A percentile compares a stretch with the other conserved stretches of the same genome.
Evolutionary conservation across 1,284 basidiomycete genomes (phyloP).

Genomic region (Moesziomyces antarcticus): DNA sequence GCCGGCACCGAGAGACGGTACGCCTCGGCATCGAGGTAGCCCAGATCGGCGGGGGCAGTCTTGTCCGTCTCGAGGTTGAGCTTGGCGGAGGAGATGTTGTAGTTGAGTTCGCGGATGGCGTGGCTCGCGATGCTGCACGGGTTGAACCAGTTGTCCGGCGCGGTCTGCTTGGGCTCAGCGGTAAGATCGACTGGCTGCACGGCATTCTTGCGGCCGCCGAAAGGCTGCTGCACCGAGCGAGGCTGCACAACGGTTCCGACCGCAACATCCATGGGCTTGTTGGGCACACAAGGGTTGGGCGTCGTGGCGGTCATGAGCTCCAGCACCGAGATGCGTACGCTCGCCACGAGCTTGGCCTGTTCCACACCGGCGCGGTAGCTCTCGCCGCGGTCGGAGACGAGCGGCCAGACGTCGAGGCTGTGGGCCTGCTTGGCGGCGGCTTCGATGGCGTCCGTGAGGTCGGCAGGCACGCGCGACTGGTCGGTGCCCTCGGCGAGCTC

Average conservation of each 20-base stretch:
- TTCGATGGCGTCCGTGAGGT: conserved; percentile 73
- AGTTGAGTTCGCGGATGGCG: conserved; percentile 19
- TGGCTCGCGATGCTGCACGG: conserved; percentile 23
- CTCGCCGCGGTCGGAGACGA: conserved; percentile 72
- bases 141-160: conserved; percentile 15
- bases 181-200: background rate
- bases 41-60: conserved; percentile 20
- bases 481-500: conserved; percentile 67
- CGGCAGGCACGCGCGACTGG: conserved; percentile 54
- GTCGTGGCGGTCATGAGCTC: conserved; percentile 29
- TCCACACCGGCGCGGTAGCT: conserved; percentile 68
- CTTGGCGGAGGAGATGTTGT: conserved; percentile 9
- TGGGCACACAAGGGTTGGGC: conserved; percentile 22
- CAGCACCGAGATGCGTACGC: conserved; percentile 38
- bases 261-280: background rate
- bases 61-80: conserved; percentile 28
- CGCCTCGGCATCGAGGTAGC: conserved; percentile 70
- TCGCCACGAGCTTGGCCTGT: conserved; percentile 51
- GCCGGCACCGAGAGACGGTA: conserved; percentile 76
- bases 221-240: conserved; percentile 11
- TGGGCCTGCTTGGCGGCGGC: conserved; percentile 38
- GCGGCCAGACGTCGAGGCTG: conserved; percentile 71
- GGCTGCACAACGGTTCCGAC: background rate
- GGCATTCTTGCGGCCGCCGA: conserved; percentile 8
- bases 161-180: background rate